Percentiles rank a stretch among this genome's conserved stretches.
phyloP scores from a whole-genome alignment of 1,284 basidiomycete species.

The Pholiota adiposa region DNA sequence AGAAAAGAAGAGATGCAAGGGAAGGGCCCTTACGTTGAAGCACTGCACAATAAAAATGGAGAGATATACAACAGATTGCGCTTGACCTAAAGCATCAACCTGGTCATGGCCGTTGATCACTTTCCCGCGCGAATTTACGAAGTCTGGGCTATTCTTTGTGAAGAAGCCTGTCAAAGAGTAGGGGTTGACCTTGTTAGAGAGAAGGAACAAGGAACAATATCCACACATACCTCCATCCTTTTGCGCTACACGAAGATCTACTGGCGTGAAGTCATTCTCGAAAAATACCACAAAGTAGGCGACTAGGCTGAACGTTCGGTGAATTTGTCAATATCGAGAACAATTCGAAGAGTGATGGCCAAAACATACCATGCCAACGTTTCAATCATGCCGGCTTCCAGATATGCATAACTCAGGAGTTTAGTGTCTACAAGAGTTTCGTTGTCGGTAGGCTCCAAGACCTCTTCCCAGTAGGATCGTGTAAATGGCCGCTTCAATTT shows the following conservation, averaged over 20 bases:
- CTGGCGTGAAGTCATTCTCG: slow-evolving; percentile 63
- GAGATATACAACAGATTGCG: slow-evolving; percentile 69
- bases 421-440: slow-evolving; percentile 65
- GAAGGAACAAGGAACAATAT: background rate
- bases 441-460: slow-evolving; percentile 53
- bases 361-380: slow-evolving; percentile 51
- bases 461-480: slow-evolving; percentile 62
- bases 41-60: slow-evolving; percentile 71
- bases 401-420: slow-evolving; percentile 69
- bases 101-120: slow-evolving; percentile 50
- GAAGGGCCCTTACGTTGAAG: slow-evolving; percentile 58
- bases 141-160: slow-evolving; percentile 52
- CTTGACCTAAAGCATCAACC: slow-evolving; percentile 60
- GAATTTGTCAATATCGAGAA: background rate
- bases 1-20: background rate
- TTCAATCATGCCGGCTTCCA: slow-evolving; percentile 69
- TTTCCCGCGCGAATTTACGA: slow-evolving; percentile 57
- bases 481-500: slow-evolving; percentile 59
- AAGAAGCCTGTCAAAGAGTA: slow-evolving; percentile 44
- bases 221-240: slow-evolving; percentile 36
- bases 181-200: background rate
- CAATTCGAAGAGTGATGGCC: background rate
- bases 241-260: slow-evolving; percentile 58
- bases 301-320: slow-evolving; percentile 43
- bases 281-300: slow-evolving; percentile 71